A percentile compares a stretch with the other conserved stretches of the same genome.
These are phyloP conservation scores for Nymphaea thermarum DNA, from an alignment of 164 flowering plant species.

Conservation along the genomic window DNA sequence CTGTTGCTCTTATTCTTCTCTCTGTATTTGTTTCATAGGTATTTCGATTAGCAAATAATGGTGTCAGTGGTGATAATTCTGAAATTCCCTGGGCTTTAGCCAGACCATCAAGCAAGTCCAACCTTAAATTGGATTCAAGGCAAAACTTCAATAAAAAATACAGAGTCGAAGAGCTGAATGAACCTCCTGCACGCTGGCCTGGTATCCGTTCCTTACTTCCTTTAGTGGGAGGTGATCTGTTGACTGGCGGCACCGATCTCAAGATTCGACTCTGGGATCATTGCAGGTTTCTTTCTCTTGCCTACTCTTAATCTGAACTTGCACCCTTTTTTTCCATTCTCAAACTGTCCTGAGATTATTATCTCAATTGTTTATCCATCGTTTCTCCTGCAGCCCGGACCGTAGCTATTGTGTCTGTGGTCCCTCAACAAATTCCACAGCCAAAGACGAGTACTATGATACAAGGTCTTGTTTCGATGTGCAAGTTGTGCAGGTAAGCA, in stretches of 20 bases:
- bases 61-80: slow-evolving; percentile 40
- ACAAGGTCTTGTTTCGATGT: slow-evolving; percentile 70
- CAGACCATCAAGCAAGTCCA: slow-evolving; percentile 46
- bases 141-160: slow-evolving; percentile 50
- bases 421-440: slow-evolving; percentile 49
- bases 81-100: slow-evolving; percentile 80
- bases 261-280: slow-evolving; percentile 73
- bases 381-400: slow-evolving; percentile 54
- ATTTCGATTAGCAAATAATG: slow-evolving; percentile 50
- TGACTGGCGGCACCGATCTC: slow-evolving; percentile 47
- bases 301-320: background rate
- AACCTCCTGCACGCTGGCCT: slow-evolving; percentile 69
- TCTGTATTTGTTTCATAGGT: slow-evolving; percentile 36
- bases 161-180: slow-evolving; percentile 76
- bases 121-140: slow-evolving; percentile 41
- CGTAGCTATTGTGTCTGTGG: slow-evolving; percentile 84
- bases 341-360: background rate
- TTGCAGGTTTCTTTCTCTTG: slow-evolving; percentile 39
- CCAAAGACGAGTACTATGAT: slow-evolving; percentile 70
- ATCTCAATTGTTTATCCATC: background rate
- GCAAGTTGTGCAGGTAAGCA: slow-evolving; percentile 84
- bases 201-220: slow-evolving; percentile 91
- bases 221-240: slow-evolving; percentile 88
- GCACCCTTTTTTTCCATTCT: background rate
- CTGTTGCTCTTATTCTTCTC: background rate